Base-by-base conservation (phyloP, 2,329 filamentous ascomycete genomes). In the Elsinoe batatas region DNA sequence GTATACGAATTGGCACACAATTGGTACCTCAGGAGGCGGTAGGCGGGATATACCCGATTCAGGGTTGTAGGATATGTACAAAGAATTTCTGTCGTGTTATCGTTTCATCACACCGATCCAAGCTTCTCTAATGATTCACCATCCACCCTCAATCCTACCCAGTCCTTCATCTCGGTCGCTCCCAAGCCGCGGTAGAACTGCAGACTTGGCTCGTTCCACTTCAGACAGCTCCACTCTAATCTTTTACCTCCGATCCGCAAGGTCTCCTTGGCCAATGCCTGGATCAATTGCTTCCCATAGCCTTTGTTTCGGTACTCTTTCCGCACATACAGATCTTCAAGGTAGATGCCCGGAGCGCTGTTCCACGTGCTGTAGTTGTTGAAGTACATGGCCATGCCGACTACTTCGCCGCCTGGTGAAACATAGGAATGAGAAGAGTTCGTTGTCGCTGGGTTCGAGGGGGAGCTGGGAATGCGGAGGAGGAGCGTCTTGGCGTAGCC, bases 321-420 rank as follows among this genome's bases (percentile, higher is more conserved):
- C 62, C 82, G 78, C 38, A 98, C 88, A 65, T 85, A 95, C n/a
- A 97, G 75, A 67, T 97, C 91, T 70, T 97, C 91, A 36, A 97
- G 83, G 70, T 94, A 95, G 65, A 98, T 87, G 2, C 91, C 91
- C 0, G 91, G 82, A 44, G 80, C 81, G n/a, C 87, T 81, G 7
- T 87, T 81, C 93, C 93, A 97, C 0, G 91, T 96, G 66, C 84
- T 89, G 73, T 95, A 97, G 72, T 91, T 97, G 77, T 91, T 90
- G 70, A 95, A 97, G 74, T 90, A 96, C 38, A 96, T 72, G 1
- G 90, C 90, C 80, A 96, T 88, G 47, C 86, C 89, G 0, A 82
- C 87, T 69, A 80, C 66, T 32, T 68, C 64, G 42, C 64, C 67
- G 30, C 68, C 66, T 26, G 57, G 20, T 66, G 56, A 59, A 46